Evolutionary conservation across 2,329 filamentous ascomycete genomes (phyloP), one percentile per base, ranked within the genome.

Genomic region (Basipetospora chlamydospora): DNA sequence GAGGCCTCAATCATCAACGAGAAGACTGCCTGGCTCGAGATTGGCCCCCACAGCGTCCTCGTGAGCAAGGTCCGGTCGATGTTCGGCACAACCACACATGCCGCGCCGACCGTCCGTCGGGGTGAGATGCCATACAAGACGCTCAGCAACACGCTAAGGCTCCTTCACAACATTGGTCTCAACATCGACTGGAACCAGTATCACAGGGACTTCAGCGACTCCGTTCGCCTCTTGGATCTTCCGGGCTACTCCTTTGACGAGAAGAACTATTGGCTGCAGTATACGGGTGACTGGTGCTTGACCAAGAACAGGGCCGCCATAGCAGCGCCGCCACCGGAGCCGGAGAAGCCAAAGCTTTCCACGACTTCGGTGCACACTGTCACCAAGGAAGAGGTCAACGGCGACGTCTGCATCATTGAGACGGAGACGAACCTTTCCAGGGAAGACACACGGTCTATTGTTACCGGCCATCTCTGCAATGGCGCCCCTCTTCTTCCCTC

Each of bases 231-330:
- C 8, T 55, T 83, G 5, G 60, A 70, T 5, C 58, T 86, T 1
- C 81, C 81, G 0, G 67, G 69, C 2, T 87, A 86, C 51, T 66
- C 66, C 0, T 87, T 80, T 57, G 76, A 86, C 47, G 62, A 73
- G 46, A 82, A 83, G 62, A 78, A 72, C 44, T 84, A 85, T 51
- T 76, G 71, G 70, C 61, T 73, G 28, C 62, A 66, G 46, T 75
- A 73, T 49, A 55, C 66, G 42, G 77, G 81, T 42, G 76, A 85
- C 53, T 86, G 78, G 74, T 71, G 67, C 16, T 60, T 85, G 26
- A 74, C 67, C 42, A 86, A 86, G 62, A 75, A 78, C 46, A 71
- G 80, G 44, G 66, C 60, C 26, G 60, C 57, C 11, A 48, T 58
- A 15, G 45, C 55, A 7, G 49, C 62, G 10, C 55, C 42, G 28